Conservation (phyloP, 2,329 filamentous ascomycete genomes). For the Chalaropsis thielavioides region DNA sequence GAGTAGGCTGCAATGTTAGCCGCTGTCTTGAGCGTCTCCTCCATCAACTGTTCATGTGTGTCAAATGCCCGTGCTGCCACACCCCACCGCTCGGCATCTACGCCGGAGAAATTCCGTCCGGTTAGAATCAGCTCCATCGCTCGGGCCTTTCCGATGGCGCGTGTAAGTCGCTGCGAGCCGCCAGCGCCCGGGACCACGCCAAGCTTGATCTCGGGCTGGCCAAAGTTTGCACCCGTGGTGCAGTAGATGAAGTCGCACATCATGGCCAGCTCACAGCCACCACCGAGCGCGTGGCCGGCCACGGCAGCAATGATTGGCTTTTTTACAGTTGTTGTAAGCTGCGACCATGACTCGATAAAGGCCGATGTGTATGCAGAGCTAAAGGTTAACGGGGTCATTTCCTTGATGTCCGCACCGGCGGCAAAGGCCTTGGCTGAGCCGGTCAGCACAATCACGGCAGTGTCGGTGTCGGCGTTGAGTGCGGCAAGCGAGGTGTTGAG, state of each 20-base stretch:
- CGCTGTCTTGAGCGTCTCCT: slow-evolving; percentile 71
- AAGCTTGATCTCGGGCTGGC: slow-evolving; percentile 93
- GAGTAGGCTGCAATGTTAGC: slow-evolving; percentile 79
- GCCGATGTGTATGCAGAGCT: slow-evolving; percentile 71
- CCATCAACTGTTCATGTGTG: slow-evolving; percentile 66
- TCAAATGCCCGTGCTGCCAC: slow-evolving; percentile 72
- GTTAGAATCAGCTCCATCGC: slow-evolving; percentile 89
- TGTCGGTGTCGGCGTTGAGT: slow-evolving; percentile 54
- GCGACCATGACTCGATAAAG: slow-evolving; percentile 93
- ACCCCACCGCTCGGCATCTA: slow-evolving; percentile 79
- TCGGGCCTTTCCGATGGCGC: slow-evolving; percentile 66
- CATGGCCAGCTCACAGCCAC: slow-evolving; percentile 90
- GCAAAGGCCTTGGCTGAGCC: slow-evolving; percentile 85
- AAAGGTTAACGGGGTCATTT: slow-evolving; percentile 91
- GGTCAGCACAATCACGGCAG: slow-evolving; percentile 70
- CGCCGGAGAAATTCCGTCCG: slow-evolving; percentile 67
- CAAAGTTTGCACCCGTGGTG: slow-evolving; percentile 73
- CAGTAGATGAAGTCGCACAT: slow-evolving; percentile 97
- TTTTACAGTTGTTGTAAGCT: slow-evolving; percentile 68
- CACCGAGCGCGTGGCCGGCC: slow-evolving; percentile 84
- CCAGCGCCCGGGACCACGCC: slow-evolving; percentile 86
- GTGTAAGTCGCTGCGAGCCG: slow-evolving; percentile 75
- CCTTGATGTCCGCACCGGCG: slow-evolving; percentile 95
- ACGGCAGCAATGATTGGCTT: slow-evolving; percentile 92
- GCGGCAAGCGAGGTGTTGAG: slow-evolving; percentile 63